Conservation (phyloP, 345 rosid genomes). For the Punica granatum region DNA sequence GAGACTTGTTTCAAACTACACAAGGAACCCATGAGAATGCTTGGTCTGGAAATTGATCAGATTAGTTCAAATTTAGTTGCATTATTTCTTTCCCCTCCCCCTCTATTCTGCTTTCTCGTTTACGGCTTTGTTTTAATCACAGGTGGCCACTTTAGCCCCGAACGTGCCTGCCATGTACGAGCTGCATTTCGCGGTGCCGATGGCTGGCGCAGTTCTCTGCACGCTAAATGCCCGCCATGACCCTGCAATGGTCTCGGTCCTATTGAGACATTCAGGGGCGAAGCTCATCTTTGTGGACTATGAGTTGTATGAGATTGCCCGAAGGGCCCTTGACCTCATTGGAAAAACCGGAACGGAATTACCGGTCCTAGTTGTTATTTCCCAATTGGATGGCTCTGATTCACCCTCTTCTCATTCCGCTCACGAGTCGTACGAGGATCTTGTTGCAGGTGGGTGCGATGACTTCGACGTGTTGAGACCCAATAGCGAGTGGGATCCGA, state of each 20-base stretch:
- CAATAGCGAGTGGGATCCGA: slow-evolving; percentile 67
- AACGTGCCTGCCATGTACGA: slow-evolving; percentile 78
- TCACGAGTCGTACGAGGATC: slow-evolving; percentile 37
- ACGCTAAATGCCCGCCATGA: slow-evolving; percentile 61
- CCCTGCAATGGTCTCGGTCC: slow-evolving; percentile 38
- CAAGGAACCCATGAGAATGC: too few species aligned
- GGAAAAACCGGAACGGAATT: slow-evolving; percentile 20
- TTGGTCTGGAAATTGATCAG: too few species aligned
- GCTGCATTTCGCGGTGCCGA: slow-evolving; percentile 80
- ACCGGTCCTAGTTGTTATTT: slow-evolving; percentile 40
- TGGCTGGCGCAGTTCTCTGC: slow-evolving; percentile 72
- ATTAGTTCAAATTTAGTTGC: too few species aligned
- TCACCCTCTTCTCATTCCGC: background rate
- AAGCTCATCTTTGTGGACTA: slow-evolving; percentile 54
- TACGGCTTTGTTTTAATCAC: slow-evolving; percentile 4
- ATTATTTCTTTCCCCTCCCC: too few species aligned
- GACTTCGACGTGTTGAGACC: slow-evolving; percentile 44
- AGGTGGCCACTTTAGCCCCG: slow-evolving; percentile 63
- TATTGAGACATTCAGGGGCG: slow-evolving; percentile 50
- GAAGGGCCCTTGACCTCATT: slow-evolving; percentile 43
- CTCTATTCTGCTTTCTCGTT: too few species aligned
- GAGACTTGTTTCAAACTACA: too few species aligned
- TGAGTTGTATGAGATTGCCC: slow-evolving; percentile 45
- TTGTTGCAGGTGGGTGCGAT: slow-evolving; percentile 32
- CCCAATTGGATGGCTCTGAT: slow-evolving; percentile 22